A percentile compares a stretch with the other conserved stretches of the same genome.
Conservation (phyloP, 305 asterid genomes). For the Vinca major region DNA sequence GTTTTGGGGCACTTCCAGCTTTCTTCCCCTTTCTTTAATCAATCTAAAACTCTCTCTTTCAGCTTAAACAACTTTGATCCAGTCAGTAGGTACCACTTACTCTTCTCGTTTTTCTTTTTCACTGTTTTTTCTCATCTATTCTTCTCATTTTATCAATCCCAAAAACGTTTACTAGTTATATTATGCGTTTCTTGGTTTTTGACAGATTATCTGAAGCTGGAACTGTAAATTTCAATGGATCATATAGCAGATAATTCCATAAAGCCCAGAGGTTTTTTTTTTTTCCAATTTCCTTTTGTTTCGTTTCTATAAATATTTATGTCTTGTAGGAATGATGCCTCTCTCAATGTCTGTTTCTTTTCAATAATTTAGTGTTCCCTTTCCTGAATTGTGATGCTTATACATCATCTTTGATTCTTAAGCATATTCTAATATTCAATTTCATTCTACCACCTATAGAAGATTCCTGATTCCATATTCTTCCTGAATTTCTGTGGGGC, state of each 20-base stretch:
- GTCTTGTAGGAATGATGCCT: neutral
- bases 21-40: no score
- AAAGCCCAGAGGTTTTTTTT: slow-evolving; percentile 45
- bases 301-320: neutral
- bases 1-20: no score
- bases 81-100: neutral
- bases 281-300: neutral
- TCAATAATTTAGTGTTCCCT: neutral
- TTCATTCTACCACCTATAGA: neutral
- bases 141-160: neutral
- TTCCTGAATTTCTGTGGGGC: neutral
- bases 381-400: neutral
- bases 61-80: neutral
- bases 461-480: neutral
- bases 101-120: slow-evolving; percentile 4
- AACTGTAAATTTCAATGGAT: slow-evolving; percentile 39
- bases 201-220: slow-evolving; percentile 18
- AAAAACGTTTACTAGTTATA: no score
- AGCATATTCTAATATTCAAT: neutral
- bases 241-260: slow-evolving; percentile 34
- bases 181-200: slow-evolving; percentile 1
- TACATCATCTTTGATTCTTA: neutral
- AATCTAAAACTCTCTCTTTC: neutral
- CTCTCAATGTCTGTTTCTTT: neutral
- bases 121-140: neutral